Base-by-base conservation (phyloP, 192 early-diverging fungal genomes). In the Umbelopsis vinacea region DNA sequence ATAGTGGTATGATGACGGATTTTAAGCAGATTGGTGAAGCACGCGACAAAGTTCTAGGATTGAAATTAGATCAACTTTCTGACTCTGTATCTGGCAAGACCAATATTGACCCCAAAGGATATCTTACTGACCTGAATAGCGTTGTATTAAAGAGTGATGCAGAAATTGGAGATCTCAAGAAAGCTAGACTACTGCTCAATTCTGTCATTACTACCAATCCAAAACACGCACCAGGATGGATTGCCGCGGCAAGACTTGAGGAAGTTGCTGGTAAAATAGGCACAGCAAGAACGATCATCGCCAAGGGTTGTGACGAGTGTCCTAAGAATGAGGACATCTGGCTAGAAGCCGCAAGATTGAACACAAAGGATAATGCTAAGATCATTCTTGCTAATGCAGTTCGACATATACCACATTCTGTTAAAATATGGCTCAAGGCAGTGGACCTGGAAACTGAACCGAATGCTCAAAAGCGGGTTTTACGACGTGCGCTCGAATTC, bases 201-300 rank as follows among this genome's bases (percentile, higher is more conserved):
- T 97, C 96, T 0, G 94, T 99, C 40, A 97, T 92, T 35, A 88
- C 87, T 12, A 93, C 98, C 4, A 98, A 97, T 79, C 96, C 96
- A 11, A 95, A 96, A 72, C 93, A 98, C 69, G 96, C 95, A 6
- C 93, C 97, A 21, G 98, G 96, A 47, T 99, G 98, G 98, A 97
- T 98, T 72, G 96, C 97, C 1, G 95, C 96, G 8, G 98, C 98
- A 12, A 91, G 97, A 57, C 81, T 98, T 46, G 98, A 99, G 82
- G 97, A 99, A 78, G 86, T 92, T 8, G 96, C 95, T 1, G 89
- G 91, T 19, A 95, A 97, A 71, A 79, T 89, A 52, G 81, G 86
- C 3, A 85, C 90, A n/a, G 98, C 98, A 0, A 85, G 98, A 24
- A 87, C 88, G 43, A 82, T 95, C 8, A 97, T 98, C 60, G 86